Evolutionary conservation across 805 yeast genomes (phyloP).

Genomic region (Saturnispora halmiae): DNA sequence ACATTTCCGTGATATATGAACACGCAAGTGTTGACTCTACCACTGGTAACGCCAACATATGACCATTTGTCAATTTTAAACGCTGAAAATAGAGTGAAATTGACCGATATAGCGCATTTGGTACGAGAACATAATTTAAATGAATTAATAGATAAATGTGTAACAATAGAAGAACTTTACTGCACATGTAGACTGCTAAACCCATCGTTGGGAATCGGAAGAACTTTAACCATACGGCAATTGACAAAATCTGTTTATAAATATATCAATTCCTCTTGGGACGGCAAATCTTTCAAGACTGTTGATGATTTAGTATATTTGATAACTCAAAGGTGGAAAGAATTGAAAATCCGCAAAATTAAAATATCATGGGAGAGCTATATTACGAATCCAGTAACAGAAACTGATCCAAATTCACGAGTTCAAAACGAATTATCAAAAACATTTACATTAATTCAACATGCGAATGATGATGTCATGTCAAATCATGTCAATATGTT

Average conservation of each 20-base stretch:
- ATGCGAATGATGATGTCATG: not conserved
- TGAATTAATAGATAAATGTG: not conserved
- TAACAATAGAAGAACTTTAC: constrained; percentile 3
- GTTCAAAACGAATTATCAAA: not conserved
- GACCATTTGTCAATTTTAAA: constrained; percentile 1
- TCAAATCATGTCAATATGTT: constrained; percentile 1
- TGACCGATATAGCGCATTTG: not conserved
- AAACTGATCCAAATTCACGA: not conserved
- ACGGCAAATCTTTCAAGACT: not conserved
- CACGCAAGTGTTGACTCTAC: constrained; percentile 4
- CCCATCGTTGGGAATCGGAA: constrained; percentile 4
- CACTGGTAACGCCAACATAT: not conserved
- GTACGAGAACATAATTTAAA: not conserved
- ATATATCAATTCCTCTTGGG: not conserved
- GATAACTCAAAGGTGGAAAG: not conserved
- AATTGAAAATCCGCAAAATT: not conserved
- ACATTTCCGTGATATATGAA: not conserved
- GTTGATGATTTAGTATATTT: not conserved
- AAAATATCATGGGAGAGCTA: not conserved
- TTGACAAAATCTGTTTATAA: constrained; percentile 6
- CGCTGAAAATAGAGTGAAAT: not conserved
- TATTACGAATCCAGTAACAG: not conserved
- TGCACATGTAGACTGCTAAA: not conserved
- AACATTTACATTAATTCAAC: not conserved
- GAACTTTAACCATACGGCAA: not conserved